These are phyloP conservation scores for Houttuynia cordata DNA, from an alignment of 164 flowering plant genomes.

Conservation along the genomic window DNA sequence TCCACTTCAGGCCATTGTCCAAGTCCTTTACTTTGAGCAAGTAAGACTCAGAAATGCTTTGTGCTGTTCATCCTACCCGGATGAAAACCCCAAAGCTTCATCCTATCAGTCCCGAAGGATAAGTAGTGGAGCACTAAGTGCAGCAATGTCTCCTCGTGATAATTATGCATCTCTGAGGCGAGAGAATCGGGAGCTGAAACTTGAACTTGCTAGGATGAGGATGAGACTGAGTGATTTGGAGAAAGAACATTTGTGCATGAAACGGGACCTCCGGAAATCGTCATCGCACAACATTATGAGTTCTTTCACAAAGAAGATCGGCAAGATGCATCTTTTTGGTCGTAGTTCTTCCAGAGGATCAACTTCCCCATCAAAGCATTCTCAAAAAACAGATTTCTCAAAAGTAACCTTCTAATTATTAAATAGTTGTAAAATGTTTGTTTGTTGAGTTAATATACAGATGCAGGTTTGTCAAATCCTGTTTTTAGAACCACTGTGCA, in stretches of 20 bases:
- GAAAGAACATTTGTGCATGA: constrained; percentile 89
- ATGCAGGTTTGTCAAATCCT: neutral
- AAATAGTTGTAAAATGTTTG: no score
- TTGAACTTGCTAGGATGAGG: constrained; percentile 75
- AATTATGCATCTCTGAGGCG: constrained; percentile 90
- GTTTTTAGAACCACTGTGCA: neutral
- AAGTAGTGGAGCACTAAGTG: constrained; percentile 87
- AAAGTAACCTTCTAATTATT: neutral
- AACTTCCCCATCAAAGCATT: constrained; percentile 68
- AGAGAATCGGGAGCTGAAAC: constrained; percentile 87
- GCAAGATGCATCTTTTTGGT: constrained; percentile 52
- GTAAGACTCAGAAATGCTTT: constrained; percentile 73
- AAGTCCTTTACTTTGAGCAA: constrained; percentile 92
- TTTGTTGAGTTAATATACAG: neutral
- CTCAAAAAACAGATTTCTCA: constrained; percentile 45
- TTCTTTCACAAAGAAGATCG: constrained; percentile 64
- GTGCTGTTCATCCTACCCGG: constrained; percentile 30
- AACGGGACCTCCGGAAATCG: constrained; percentile 66
- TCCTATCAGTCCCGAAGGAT: constrained; percentile 66
- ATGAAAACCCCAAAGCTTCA: constrained; percentile 52
- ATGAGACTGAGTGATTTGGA: constrained; percentile 90
- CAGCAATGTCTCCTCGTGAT: constrained; percentile 86
- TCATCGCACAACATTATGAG: constrained; percentile 57
- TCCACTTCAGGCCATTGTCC: constrained; percentile 82
- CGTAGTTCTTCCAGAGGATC: constrained; percentile 72